These are phyloP conservation scores for Diutina scorzettiae DNA, from an alignment of 1,139 yeast species.

Conservation along the genomic window DNA sequence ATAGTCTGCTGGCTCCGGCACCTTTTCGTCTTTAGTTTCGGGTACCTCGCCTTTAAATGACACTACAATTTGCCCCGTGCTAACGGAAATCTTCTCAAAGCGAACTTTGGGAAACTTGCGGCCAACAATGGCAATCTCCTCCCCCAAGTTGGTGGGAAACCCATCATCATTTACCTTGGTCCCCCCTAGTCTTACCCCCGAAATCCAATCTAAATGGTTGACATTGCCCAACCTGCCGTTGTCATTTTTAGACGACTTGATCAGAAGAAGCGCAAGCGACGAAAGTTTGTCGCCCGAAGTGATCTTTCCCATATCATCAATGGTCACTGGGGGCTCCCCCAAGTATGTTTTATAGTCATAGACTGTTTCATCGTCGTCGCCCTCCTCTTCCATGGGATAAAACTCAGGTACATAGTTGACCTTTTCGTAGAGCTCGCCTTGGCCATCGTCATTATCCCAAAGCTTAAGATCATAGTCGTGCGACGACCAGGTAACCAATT, in stretches of 20 bases:
- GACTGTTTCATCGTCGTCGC: conserved; percentile 2
- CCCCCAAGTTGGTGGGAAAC: conserved; percentile 67
- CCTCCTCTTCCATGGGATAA: neutral
- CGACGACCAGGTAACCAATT: conserved; percentile 87
- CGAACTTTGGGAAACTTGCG: conserved; percentile 79
- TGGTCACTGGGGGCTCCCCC: conserved; percentile 26
- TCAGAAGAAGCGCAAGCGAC: conserved; percentile 22
- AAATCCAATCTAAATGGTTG: conserved; percentile 82
- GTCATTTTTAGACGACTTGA: conserved; percentile 21
- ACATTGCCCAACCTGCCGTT: conserved; percentile 22
- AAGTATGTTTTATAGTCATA: conserved; percentile 26
- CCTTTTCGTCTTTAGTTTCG: neutral
- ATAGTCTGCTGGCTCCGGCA: conserved; percentile 4
- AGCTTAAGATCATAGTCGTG: conserved; percentile 67
- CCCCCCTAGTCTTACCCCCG: conserved; percentile 76
- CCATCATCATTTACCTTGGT: conserved; percentile 21
- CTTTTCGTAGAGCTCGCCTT: conserved; percentile 34
- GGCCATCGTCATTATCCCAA: conserved; percentile 56
- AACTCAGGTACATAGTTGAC: conserved; percentile 21
- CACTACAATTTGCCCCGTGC: conserved; percentile 68
- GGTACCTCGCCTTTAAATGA: conserved; percentile 75
- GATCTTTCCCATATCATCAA: conserved; percentile 21
- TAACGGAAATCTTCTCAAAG: conserved; percentile 79
- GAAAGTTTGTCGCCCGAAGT: conserved; percentile 27
- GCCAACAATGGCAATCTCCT: conserved; percentile 83